Evolutionary conservation across 306 rosid genomes (phyloP).

Genomic region (Elaeagnus macrophylla): DNA sequence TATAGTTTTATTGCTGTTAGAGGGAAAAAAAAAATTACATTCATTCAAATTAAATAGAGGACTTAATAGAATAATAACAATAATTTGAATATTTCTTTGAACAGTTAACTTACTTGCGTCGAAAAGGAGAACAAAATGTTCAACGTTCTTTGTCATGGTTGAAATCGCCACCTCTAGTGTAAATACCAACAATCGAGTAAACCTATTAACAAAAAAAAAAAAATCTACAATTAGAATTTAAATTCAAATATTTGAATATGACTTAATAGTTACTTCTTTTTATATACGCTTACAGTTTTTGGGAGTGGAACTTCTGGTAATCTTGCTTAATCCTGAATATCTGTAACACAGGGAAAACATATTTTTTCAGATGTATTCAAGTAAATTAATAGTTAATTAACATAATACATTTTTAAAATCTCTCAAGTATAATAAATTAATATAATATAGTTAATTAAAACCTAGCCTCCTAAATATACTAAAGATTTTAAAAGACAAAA

Average conservation of each 20-base stretch:
- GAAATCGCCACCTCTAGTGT: constrained; percentile 86
- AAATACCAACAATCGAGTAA: constrained; percentile 73
- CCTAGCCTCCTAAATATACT: too few relatives aligned
- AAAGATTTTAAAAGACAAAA: not conserved
- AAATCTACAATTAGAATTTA: too few relatives aligned
- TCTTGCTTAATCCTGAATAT: constrained; percentile 91
- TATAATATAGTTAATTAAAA: too few relatives aligned
- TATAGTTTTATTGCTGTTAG: too few relatives aligned
- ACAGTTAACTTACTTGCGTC: constrained; percentile 76
- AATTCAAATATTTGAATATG: too few relatives aligned
- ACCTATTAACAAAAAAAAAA: constrained; percentile 26
- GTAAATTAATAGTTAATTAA: too few relatives aligned
- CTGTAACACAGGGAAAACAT: constrained; percentile 23
- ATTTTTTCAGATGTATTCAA: not conserved
- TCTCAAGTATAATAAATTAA: too few relatives aligned
- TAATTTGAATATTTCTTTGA: too few relatives aligned
- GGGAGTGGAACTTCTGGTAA: constrained; percentile 82
- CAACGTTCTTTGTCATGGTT: constrained; percentile 74
- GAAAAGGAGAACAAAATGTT: constrained; percentile 73
- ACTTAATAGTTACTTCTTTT: not conserved
- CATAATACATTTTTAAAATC: too few relatives aligned
- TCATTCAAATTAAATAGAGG: too few relatives aligned
- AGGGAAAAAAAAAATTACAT: too few relatives aligned
- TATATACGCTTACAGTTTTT: constrained; percentile 63
- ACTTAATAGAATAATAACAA: not conserved